These are phyloP conservation scores for Chytriomyces sp. DNA, from an alignment of 192 early-diverging fungal species.

Conservation along the genomic window DNA sequence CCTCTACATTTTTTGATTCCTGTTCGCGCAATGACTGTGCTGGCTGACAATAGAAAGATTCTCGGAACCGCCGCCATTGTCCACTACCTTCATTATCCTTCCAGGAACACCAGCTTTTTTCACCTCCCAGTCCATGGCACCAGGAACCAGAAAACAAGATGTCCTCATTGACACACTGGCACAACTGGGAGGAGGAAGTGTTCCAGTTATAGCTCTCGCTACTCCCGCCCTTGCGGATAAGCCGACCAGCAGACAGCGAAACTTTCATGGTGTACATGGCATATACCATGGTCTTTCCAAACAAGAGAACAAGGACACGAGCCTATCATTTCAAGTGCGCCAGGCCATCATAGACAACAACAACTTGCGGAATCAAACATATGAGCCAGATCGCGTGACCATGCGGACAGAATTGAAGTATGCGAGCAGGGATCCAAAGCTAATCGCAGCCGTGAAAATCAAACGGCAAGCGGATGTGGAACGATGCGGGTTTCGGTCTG, in stretches of 20 bases:
- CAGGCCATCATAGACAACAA: conserved; percentile 45
- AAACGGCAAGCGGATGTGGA: conserved; percentile 40
- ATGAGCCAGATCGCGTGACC: conserved; percentile 44
- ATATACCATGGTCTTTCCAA: conserved; percentile 30
- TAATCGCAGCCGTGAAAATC: conserved; percentile 18
- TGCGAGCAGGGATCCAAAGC: conserved; percentile 31
- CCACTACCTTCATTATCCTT: too few species aligned
- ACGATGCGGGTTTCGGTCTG: conserved; percentile 48
- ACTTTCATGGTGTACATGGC: conserved; percentile 29
- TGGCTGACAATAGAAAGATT: too few species aligned
- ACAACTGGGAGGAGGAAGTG: too few species aligned
- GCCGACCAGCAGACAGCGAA: conserved; percentile 2
- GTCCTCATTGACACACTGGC: too few species aligned
- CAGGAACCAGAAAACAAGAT: too few species aligned
- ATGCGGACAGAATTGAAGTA: conserved; percentile 40
- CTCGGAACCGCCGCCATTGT: too few species aligned
- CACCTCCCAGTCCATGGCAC: too few species aligned
- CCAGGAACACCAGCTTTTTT: too few species aligned
- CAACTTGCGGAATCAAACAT: conserved; percentile 26
- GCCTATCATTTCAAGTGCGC: conserved; percentile 37
- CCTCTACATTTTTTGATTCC: too few species aligned
- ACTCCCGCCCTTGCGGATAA: background rate
- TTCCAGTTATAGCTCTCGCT: too few species aligned
- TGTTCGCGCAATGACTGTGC: too few species aligned
- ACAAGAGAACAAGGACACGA: conserved; percentile 17